Evolutionary conservation across 1,284 basidiomycete genomes (phyloP).

Genomic region (Neonothopanus nambi): DNA sequence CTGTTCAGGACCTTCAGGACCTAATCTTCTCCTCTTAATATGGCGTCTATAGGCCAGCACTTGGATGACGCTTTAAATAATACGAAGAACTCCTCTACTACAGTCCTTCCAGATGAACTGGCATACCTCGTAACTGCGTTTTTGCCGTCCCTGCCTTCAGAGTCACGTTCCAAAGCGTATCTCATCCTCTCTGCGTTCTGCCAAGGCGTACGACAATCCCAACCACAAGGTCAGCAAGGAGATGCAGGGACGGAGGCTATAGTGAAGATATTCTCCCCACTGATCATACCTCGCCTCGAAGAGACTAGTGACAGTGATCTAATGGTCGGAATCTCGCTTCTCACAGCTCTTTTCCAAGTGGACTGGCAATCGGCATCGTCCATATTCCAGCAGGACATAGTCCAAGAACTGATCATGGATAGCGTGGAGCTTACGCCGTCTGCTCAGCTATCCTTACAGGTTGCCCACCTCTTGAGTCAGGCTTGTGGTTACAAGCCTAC

Average conservation of each 20-base stretch:
- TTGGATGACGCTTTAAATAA: too few relatives aligned
- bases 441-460: slow-evolving; percentile 45
- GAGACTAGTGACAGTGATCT: slow-evolving; percentile 54
- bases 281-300: slow-evolving; percentile 46
- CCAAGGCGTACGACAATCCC: slow-evolving; percentile 49
- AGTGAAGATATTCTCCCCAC: slow-evolving; percentile 46
- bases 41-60: slow-evolving; percentile 4
- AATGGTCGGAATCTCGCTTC: slow-evolving; percentile 57
- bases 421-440: slow-evolving; percentile 62
- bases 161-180: slow-evolving; percentile 63
- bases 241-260: slow-evolving; percentile 52
- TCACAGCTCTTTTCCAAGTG: slow-evolving; percentile 75
- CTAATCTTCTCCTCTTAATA: too few relatives aligned
- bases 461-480: slow-evolving; percentile 73
- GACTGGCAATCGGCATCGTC: slow-evolving; percentile 63
- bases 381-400: slow-evolving; percentile 62
- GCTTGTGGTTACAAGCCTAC: slow-evolving; percentile 73
- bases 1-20: too few relatives aligned
- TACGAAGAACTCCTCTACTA: too few relatives aligned
- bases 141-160: slow-evolving; percentile 43
- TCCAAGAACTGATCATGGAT: slow-evolving; percentile 63
- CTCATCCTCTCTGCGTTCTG: slow-evolving; percentile 66
- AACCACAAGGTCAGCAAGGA: slow-evolving; percentile 33
- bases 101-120: slow-evolving; percentile 52
- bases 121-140: slow-evolving; percentile 57